A percentile compares a stretch with the other conserved stretches of the same genome.
Conservation (phyloP, 352 stramenopile species). For the Phytophthora crassamura region DNA sequence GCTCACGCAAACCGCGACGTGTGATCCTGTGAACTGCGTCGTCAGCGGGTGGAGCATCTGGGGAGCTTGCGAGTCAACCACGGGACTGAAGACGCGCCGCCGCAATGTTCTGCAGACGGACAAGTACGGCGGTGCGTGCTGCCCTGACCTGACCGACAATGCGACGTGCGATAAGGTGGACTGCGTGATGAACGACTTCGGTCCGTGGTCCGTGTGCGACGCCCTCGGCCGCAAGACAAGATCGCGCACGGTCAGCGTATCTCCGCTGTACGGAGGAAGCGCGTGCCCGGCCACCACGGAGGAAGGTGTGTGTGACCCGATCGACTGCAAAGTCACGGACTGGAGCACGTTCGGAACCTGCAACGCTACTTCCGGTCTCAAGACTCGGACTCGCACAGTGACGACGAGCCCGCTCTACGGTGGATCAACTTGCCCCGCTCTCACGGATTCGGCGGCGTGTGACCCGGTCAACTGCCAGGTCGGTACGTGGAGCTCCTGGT, state of each 20-base stretch:
- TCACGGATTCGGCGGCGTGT: conserved; percentile 40
- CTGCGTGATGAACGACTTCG: conserved; percentile 47
- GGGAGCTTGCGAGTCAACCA: conserved; percentile 38
- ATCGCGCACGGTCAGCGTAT: conserved; percentile 30
- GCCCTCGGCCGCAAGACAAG: conserved; percentile 39
- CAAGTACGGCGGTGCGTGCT: conserved; percentile 43
- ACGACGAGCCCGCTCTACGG: conserved; percentile 42
- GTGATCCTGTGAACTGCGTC: conserved; percentile 63
- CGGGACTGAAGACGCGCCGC: conserved; percentile 42
- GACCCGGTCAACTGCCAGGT: conserved; percentile 63
- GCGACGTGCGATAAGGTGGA: conserved; percentile 44
- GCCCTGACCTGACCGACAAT: conserved; percentile 34
- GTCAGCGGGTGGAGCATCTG: conserved; percentile 53
- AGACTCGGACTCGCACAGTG: conserved; percentile 46
- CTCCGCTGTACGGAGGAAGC: conserved; percentile 49
- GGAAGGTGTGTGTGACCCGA: conserved; percentile 40
- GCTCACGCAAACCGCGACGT: conserved; percentile 43
- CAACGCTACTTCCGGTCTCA: conserved; percentile 34
- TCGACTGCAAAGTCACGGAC: conserved; percentile 53
- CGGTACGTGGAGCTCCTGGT: conserved; percentile 38
- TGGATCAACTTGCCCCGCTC: conserved; percentile 39
- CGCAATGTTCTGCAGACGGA: conserved; percentile 43
- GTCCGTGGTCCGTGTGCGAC: conserved; percentile 44
- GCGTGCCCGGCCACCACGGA: conserved; percentile 39
- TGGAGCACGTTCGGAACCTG: conserved; percentile 52